phyloP scores from a whole-genome alignment of 202 grass and related monocot species.

The Carex sylvatica region DNA sequence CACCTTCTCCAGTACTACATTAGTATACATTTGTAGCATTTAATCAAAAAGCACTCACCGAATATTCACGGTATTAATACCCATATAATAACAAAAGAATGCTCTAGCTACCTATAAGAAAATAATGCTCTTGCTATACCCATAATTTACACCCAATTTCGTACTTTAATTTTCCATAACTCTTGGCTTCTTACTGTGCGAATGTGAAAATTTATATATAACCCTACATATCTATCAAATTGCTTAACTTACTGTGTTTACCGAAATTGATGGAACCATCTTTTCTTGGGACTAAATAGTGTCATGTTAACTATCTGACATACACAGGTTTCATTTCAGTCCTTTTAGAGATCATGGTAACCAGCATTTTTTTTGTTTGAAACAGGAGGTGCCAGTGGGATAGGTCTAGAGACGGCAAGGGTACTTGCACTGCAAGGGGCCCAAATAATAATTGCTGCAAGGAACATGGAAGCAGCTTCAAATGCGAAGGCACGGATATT shows the following conservation, averaged over 20 bases:
- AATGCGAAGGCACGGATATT: constrained; percentile 60
- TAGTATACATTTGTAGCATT: background rate
- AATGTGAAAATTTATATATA: background rate
- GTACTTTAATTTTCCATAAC: background rate
- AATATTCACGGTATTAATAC: background rate
- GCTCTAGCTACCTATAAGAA: too few species aligned
- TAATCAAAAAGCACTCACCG: background rate
- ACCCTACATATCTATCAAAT: background rate
- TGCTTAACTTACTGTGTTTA: too few species aligned
- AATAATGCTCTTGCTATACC: too few species aligned
- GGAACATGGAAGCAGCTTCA: constrained; percentile 81
- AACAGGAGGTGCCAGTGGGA: constrained; percentile 81
- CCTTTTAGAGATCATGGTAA: background rate
- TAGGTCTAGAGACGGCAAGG: constrained; percentile 83
- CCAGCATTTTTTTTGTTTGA: background rate
- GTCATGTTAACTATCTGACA: too few species aligned
- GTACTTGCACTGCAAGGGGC: constrained; percentile 78
- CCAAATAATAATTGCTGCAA: constrained; percentile 81
- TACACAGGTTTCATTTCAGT: too few species aligned
- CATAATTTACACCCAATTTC: background rate
- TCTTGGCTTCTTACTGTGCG: background rate
- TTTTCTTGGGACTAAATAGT: too few species aligned
- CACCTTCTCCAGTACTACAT: background rate
- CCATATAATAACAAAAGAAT: too few species aligned
- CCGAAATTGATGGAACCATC: too few species aligned